Base-by-base conservation (phyloP, 176 grass and related monocot genomes). In the Oryza punctata region DNA sequence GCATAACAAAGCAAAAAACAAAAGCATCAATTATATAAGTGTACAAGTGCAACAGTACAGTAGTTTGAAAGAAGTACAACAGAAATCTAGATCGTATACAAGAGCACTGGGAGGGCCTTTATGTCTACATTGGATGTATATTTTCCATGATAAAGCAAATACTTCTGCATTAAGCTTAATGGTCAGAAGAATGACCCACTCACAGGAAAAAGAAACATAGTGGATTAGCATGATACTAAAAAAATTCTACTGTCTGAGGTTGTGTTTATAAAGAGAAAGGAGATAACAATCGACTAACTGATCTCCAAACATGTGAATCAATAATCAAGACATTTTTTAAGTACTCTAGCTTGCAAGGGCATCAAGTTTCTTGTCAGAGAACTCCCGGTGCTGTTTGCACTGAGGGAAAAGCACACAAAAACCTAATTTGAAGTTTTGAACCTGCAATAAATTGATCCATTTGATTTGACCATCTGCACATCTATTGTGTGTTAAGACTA, bases 51-150 rank as follows among this genome's bases (percentile, higher is more conserved):
- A 61, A 72, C 3, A 32, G 30, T 50, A 72, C 1, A 32, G 52
- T 50, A 65, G 3, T 60, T 73, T 52, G 78, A 61, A 41, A 60
- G 70, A 37, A 78, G 57, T 57, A 77, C 71, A 89, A 27, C 46
- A 69, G 26, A n/a, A 16, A 74, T 16, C 5, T 25, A 79, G 61
- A 2, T 38, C 63, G 32, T 60, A 25, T 73, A 44, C 33, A 50
- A 18, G 45, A 72, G 59, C 29, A 7, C 33, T 83, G 1, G 40
- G 2, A 64, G 28, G 38, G 64, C 57, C 10, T 49, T 46, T 35
- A 7, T 30, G 6, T 71, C 23, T 67, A 70, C 46, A 2, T 71
- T 68, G 47, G 38, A 47, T 61, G 33, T 78, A 71, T 46, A 19
- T 45, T 16, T 72, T 1, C 33, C 4, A 9, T 75, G 63, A 65